Percentiles rank a stretch among this genome's conserved stretches.
Conservation (phyloP, 225 moss, liverwort and hornwort species). For the Asterella californica region DNA sequence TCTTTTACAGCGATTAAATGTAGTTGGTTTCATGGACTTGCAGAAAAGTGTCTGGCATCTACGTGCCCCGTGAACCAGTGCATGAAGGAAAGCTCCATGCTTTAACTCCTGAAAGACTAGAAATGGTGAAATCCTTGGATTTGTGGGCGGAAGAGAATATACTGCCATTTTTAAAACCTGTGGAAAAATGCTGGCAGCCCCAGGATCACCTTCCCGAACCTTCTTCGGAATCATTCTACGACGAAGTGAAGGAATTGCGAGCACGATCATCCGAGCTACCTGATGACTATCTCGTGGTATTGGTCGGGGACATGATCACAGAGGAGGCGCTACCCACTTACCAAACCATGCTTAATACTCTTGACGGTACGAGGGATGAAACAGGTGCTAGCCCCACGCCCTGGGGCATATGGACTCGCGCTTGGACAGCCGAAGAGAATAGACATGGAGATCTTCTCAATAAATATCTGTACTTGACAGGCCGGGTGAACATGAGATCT, state of each 20-base stretch:
- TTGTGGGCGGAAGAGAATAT: constrained; percentile 35
- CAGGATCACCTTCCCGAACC: too few relatives aligned
- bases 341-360: constrained; percentile 53
- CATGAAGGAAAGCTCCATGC: constrained; percentile 36
- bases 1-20: not conserved
- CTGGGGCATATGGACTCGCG: constrained; percentile 51
- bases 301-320: constrained; percentile 52
- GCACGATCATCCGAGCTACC: constrained; percentile 42
- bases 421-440: constrained; percentile 54
- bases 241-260: too few relatives aligned
- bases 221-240: too few relatives aligned
- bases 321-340: constrained; percentile 50
- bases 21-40: constrained; percentile 32
- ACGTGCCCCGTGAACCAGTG: too few relatives aligned
- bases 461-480: constrained; percentile 45
- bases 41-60: constrained; percentile 18
- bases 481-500: constrained; percentile 48
- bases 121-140: constrained; percentile 41
- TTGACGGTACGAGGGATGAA: constrained; percentile 49
- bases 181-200: constrained; percentile 54
- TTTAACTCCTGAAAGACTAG: constrained; percentile 32
- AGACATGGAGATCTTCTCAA: constrained; percentile 50
- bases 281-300: constrained; percentile 43
- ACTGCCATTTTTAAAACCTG: constrained; percentile 45
- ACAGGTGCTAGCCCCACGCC: constrained; percentile 48